Conservation (phyloP, 2,329 filamentous ascomycete genomes). For the Botrytis hyacinthi region DNA sequence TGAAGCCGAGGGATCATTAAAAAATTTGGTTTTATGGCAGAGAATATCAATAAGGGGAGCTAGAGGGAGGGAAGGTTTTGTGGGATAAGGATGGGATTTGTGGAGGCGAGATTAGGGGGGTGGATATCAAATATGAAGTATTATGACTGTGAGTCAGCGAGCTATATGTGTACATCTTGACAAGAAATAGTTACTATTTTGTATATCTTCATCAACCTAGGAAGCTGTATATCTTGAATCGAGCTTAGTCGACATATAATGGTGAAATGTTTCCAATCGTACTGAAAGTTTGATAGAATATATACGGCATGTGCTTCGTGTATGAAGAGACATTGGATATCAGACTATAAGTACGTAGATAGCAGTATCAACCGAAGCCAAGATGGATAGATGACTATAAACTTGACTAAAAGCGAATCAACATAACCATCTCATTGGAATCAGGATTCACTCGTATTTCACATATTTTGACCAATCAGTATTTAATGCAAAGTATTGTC, state of each 20-base stretch:
- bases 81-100: neutral
- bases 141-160: neutral
- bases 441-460: neutral
- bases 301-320: neutral
- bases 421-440: neutral
- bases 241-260: neutral
- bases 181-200: neutral
- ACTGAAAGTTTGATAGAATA: neutral
- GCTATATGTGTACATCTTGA: neutral
- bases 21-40: neutral
- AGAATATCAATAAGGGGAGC: neutral
- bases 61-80: neutral
- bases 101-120: neutral
- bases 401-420: neutral
- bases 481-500: neutral
- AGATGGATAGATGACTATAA: neutral
- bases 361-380: neutral
- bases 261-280: neutral
- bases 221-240: neutral
- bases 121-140: neutral
- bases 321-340: neutral
- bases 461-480: neutral
- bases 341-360: neutral
- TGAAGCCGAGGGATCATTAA: too few relatives aligned
- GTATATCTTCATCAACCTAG: neutral